Percentiles rank a stretch among this genome's conserved stretches.
Conservation (phyloP, 176 grass and related monocot genomes). For the Musa beccarii region DNA sequence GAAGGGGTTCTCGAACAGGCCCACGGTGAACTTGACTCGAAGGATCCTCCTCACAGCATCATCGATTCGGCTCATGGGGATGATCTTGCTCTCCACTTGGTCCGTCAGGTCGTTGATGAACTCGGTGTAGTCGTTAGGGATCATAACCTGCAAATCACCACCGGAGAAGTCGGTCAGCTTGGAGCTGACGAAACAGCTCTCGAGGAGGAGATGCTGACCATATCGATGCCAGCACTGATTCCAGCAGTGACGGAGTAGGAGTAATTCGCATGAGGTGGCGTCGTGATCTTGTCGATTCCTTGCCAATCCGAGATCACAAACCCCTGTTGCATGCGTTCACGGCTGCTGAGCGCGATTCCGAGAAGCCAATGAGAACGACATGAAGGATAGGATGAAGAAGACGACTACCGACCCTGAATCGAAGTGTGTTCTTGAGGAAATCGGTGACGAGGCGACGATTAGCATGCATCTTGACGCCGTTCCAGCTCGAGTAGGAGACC, state of each 20-base stretch:
- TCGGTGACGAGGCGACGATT: conserved; percentile 54
- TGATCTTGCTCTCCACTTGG: conserved; percentile 49
- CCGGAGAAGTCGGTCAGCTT: background rate
- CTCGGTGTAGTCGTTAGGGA: conserved; percentile 47
- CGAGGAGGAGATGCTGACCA: conserved; percentile 27
- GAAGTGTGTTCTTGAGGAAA: conserved; percentile 66
- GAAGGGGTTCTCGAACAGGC: conserved; percentile 54
- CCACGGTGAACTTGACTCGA: conserved; percentile 68
- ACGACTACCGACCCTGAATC: conserved; percentile 47
- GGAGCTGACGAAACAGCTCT: background rate
- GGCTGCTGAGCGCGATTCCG: too few species aligned
- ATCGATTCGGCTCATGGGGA: conserved; percentile 69
- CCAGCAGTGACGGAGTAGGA: conserved; percentile 51
- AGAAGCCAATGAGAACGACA: background rate
- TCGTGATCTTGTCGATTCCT: conserved; percentile 60
- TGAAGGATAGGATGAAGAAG: too few species aligned
- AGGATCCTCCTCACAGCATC: conserved; percentile 68
- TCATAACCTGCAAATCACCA: conserved; percentile 46
- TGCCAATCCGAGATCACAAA: conserved; percentile 70
- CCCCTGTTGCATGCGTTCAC: conserved; percentile 24
- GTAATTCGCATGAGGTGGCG: conserved; percentile 42
- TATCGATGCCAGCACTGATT: conserved; percentile 57
- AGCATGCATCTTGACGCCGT: conserved; percentile 71
- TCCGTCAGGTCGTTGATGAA: conserved; percentile 47
- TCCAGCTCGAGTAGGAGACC: conserved; percentile 72